phyloP scores from a whole-genome alignment of 176 grass and related monocot species.

The Dactylis glomerata region DNA sequence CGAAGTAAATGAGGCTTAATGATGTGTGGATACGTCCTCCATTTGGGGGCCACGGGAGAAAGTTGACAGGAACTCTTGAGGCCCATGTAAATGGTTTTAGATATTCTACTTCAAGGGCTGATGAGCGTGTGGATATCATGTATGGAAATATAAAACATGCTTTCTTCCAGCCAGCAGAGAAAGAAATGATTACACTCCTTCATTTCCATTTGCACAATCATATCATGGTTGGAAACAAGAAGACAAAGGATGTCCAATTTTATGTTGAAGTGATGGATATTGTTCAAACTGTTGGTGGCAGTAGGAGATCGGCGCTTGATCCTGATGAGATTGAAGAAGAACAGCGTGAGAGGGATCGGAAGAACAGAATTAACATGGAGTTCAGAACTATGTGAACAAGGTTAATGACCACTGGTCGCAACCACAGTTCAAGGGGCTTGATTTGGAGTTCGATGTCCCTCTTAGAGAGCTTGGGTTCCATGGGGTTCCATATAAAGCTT shows the following conservation, averaged over 20 bases:
- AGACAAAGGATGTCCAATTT: constrained; percentile 75
- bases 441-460: constrained; percentile 62
- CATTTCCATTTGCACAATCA: constrained; percentile 71
- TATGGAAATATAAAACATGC: constrained; percentile 67
- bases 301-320: constrained; percentile 52
- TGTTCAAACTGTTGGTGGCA: constrained; percentile 56
- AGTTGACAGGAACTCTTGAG: constrained; percentile 55
- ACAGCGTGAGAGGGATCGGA: constrained; percentile 59
- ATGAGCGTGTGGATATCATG: constrained; percentile 63
- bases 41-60: constrained; percentile 56
- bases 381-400: constrained; percentile 65
- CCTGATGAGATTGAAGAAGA: constrained; percentile 84
- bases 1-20: constrained; percentile 35
- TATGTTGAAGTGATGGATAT: constrained; percentile 78
- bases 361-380: constrained; percentile 60
- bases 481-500: constrained; percentile 50
- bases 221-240: constrained; percentile 75
- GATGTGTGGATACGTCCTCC: constrained; percentile 62
- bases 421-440: constrained; percentile 44
- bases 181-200: no score
- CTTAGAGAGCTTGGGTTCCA: constrained; percentile 59
- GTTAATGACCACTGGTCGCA: constrained; percentile 55
- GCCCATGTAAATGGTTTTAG: constrained; percentile 64
- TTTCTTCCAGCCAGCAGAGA: no score
- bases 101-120: constrained; percentile 51